A percentile compares a stretch with the other conserved stretches of the same genome.
Evolutionary conservation across 306 rosid genomes (phyloP).

Genomic region (Sesbania bispinosa): DNA sequence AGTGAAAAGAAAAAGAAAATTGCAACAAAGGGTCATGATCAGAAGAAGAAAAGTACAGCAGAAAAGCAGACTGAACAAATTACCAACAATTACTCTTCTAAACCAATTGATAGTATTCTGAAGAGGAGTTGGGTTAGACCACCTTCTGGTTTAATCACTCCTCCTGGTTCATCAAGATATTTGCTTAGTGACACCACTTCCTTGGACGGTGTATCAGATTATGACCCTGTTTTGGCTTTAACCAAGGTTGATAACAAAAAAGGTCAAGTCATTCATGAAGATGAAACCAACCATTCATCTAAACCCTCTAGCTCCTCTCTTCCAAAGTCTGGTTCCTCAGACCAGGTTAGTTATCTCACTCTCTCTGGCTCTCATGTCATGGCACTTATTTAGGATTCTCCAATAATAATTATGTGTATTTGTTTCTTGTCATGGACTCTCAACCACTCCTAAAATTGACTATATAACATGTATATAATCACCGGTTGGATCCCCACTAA

Average conservation of each 20-base stretch:
- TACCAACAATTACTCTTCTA: conserved; percentile 33
- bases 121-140: conserved; percentile 47
- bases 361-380: neutral
- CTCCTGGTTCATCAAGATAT: conserved; percentile 78
- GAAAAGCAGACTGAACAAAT: conserved; percentile 22
- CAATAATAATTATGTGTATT: neutral
- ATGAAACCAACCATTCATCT: conserved; percentile 31
- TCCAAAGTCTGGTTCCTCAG: conserved; percentile 41
- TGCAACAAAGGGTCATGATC: conserved; percentile 27
- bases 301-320: conserved; percentile 40
- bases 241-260: conserved; percentile 34
- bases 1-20: conserved; percentile 32
- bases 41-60: conserved; percentile 33
- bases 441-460: neutral
- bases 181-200: conserved; percentile 50
- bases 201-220: conserved; percentile 33
- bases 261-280: conserved; percentile 10
- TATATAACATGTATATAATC: too few species aligned
- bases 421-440: neutral
- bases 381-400: neutral
- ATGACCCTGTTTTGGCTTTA: conserved; percentile 41
- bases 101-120: conserved; percentile 44
- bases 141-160: conserved; percentile 54
- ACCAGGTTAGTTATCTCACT: conserved; percentile 47
- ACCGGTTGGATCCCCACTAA: too few species aligned